These are phyloP conservation scores for Paramecium bursaria DNA, from an alignment of 73 alveolate species.

Conservation along the genomic window DNA sequence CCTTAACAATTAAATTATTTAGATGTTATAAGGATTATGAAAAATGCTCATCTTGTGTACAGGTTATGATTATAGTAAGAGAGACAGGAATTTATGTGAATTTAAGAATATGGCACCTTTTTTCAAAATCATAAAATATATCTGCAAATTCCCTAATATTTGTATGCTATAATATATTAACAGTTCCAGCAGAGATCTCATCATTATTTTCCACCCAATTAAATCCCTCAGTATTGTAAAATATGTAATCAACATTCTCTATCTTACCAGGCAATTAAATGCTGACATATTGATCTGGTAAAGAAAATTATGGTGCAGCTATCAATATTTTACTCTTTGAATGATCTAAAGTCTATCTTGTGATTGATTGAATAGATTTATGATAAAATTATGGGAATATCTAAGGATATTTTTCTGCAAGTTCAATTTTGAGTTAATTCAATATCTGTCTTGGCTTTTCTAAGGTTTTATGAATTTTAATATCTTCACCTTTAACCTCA, in stretches of 20 bases:
- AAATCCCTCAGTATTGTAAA: conserved; percentile 2
- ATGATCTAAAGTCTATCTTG: conserved; percentile 44
- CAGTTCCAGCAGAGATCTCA: neutral
- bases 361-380: conserved; percentile 23
- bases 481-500: conserved; percentile 74
- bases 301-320: conserved; percentile 24
- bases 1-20: conserved; percentile 65
- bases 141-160: conserved; percentile 59
- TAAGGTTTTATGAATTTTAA: conserved; percentile 51
- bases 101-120: conserved; percentile 3
- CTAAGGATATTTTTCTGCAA: conserved; percentile 51
- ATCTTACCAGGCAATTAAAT: conserved; percentile 31
- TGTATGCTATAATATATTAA: conserved; percentile 27
- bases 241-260: conserved; percentile 4
- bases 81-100: conserved; percentile 57
- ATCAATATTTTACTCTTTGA: conserved; percentile 15
- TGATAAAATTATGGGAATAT: conserved; percentile 36
- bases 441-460: conserved; percentile 25
- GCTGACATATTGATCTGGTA: neutral
- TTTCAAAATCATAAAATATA: neutral
- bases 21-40: neutral
- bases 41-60: neutral
- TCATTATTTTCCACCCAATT: conserved; percentile 3
- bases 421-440: conserved; percentile 22
- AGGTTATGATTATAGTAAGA: conserved; percentile 40